Evolutionary conservation across 495 filamentous ascomycete genomes (phyloP), one percentile per base, ranked within the genome.

Genomic region (Letharia columbiana): DNA sequence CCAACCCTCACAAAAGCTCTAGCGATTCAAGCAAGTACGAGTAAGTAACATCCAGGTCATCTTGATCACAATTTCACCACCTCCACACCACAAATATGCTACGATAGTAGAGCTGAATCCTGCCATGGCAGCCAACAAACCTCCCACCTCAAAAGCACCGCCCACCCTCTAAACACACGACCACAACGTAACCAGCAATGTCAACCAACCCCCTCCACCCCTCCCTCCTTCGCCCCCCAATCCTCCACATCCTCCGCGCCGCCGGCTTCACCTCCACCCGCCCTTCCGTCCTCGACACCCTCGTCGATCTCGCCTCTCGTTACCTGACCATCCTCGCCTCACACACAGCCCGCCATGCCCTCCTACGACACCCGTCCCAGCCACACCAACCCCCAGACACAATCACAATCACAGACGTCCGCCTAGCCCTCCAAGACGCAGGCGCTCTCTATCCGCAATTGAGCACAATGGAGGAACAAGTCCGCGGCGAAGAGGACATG

Each of bases 181-280:
- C 12, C 49, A 23, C 18, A 8, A 28, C 61, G 10, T 11, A 31
- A 7, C n/a, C 9, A 42, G 49, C 44, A 11, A 49, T 58, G 52
- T 65, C 63, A 5, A 58, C 41, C 44, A 45, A 60, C 42, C 60
- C 77, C 62, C 83, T 92, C 62, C 87, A 89, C 77, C 86, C 87
- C 74, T 83, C 90, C 44, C 86, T 96, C 69, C 83, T 96, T 35
- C 87, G 90, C 33, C 92, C 91, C 3, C 84, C 86, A 41, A 82
- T 95, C 64, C 84, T 96, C 64, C 89, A 94, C 69, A 92, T 94
- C 72, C 84, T 96, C 42, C 89, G 92, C 70, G 90, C 91, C 41
- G 83, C 89, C 42, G 92, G 92, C 77, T 96, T 91, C 75, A 87
- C 92, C 70, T 76, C 84, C 10, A 87, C 89, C 4, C 83, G 83